These are phyloP conservation scores for Manihot esculenta DNA, from an alignment of 441 rosid genomes.

Conservation along the genomic window DNA sequence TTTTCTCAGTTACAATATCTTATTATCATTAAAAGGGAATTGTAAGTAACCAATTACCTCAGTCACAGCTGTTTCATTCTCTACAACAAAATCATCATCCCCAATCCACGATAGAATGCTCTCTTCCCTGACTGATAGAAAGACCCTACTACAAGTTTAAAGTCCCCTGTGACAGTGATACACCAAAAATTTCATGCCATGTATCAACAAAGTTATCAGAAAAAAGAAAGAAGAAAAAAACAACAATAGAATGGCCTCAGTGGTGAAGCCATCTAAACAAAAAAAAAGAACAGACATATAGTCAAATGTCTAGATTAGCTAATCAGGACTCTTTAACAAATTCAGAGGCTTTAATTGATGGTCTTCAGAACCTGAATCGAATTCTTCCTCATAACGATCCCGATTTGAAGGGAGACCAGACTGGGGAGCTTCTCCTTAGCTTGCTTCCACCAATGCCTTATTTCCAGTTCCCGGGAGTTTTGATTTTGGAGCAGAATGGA, in stretches of 20 bases:
- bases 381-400: conserved; percentile 73
- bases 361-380: conserved; percentile 34
- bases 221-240: too few relatives aligned
- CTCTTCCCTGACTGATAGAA: conserved; percentile 77
- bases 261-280: neutral
- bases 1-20: neutral
- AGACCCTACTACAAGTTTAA: conserved; percentile 43
- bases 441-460: conserved; percentile 39
- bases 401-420: conserved; percentile 64
- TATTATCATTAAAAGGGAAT: neutral
- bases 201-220: neutral
- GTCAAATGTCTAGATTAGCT: neutral
- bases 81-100: conserved; percentile 63
- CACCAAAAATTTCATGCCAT: conserved; percentile 10
- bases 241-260: neutral
- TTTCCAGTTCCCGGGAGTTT: conserved; percentile 34
- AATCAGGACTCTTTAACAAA: neutral
- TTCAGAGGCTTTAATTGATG: conserved; percentile 15
- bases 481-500: conserved; percentile 45
- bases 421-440: conserved; percentile 32
- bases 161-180: conserved; percentile 44
- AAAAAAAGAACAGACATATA: neutral
- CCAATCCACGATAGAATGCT: conserved; percentile 61
- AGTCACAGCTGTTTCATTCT: conserved; percentile 41
- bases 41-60: conserved; percentile 47